Base-by-base conservation (phyloP, 140 eudicot species). In the Cichorium intybus region DNA sequence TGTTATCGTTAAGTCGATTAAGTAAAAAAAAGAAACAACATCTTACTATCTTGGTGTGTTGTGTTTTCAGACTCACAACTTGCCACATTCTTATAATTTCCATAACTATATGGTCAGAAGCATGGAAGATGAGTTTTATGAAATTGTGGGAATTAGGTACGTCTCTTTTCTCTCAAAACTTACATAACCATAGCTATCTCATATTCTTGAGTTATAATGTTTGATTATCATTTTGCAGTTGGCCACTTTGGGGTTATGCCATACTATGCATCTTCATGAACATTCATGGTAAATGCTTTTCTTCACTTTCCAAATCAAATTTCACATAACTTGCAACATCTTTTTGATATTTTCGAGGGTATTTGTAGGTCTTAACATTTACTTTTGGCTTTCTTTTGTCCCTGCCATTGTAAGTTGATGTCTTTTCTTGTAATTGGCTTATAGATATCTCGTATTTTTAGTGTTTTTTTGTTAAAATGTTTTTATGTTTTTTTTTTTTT, bases 171-270 rank as follows among this genome's bases (percentile, higher is more conserved):
- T 63, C 37, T 47, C n/a, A 7, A 31, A 31, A 31, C 37, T 31
- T 31, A 31, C 7, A 14, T 37, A 37, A 43, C 5, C 16, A 11
- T 11, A 6, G 16, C 12, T 12, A 39, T 43, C 49, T 43, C 49
- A 43, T 7, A 43, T 43, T 14, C 18, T 43, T 31, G 28, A 43
- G 17, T 58, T 33, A 4, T 14, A 57, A 57, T 57, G 12, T 56
- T 65, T 24, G 20, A n/a, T 37, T 35, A 51, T 54, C 41, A 5
- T 55, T 57, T 70, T 76, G 87, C 95, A 94, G 99, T 77, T 94
- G 99, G 97, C 95, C 94, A 20, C 95, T 94, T 14, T 94, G 99
- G 99, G 99, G 77, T 28, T 94, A 94, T 75, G 95, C 97, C 65
- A 89, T 94, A 68, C 51, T 94, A 24, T 89, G 99, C 89, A 94